Evolutionary conservation across 352 stramenopile genomes (phyloP).

Genomic region (Phytophthora vignae): DNA sequence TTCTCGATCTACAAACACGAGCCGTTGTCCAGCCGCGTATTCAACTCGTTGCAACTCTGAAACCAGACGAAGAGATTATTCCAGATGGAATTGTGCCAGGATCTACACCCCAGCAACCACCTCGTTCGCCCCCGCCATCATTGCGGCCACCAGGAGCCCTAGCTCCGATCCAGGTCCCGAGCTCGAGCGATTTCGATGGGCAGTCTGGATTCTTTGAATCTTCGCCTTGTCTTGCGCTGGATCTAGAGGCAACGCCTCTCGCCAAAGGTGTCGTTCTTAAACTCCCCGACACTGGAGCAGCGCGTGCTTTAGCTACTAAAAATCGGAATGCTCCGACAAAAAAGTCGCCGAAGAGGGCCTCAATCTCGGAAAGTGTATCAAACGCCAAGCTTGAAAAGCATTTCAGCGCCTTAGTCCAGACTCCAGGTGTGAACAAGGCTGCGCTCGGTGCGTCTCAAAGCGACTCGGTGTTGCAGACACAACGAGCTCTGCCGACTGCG

Average conservation of each 20-base stretch:
- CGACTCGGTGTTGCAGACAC: slow-evolving; percentile 20
- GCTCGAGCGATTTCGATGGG: slow-evolving; percentile 39
- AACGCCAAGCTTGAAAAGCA: slow-evolving; percentile 8
- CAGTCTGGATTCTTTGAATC: slow-evolving; percentile 47
- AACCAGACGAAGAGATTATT: slow-evolving; percentile 6
- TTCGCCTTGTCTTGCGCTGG: slow-evolving; percentile 50
- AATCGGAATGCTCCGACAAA: not conserved
- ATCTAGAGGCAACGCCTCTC: slow-evolving; percentile 51
- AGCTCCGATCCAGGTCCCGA: not conserved
- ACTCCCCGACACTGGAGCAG: slow-evolving; percentile 1
- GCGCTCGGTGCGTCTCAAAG: slow-evolving; percentile 8
- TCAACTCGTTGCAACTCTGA: slow-evolving; percentile 26
- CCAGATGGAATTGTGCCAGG: slow-evolving; percentile 4
- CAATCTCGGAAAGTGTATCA: slow-evolving; percentile 15
- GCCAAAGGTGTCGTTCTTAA: slow-evolving; percentile 58
- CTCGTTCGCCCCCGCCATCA: slow-evolving; percentile 1
- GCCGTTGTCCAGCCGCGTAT: slow-evolving; percentile 52
- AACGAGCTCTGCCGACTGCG: not conserved
- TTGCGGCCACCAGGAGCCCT: not conserved
- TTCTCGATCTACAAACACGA: slow-evolving; percentile 45
- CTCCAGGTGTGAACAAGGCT: not conserved
- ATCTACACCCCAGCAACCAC: not conserved
- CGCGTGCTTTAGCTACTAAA: not conserved
- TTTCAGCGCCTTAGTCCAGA: slow-evolving; percentile 6
- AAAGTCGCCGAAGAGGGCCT: not conserved